Percentiles rank a stretch among this genome's conserved stretches.
phyloP scores from a whole-genome alignment of 1,284 basidiomycete genomes.

The Cutaneotrichosporon curvatum region DNA sequence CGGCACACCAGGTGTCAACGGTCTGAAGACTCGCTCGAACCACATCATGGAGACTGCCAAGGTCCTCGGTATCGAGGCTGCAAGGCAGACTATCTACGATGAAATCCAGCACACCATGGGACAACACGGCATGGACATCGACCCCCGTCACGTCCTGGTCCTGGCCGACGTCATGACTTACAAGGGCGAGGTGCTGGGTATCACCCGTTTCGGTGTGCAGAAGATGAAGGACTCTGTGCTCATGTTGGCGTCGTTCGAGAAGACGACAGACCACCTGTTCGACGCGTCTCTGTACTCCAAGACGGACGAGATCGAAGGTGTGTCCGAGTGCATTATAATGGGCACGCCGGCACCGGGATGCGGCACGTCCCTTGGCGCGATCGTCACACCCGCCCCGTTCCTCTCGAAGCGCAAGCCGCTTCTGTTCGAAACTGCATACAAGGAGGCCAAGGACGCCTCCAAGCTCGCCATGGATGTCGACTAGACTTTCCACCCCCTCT shows the following conservation, averaged over 20 bases:
- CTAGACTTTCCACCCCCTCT: background rate
- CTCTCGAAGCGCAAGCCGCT: slow-evolving; percentile 54
- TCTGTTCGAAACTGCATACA: slow-evolving; percentile 54
- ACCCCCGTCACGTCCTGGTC: slow-evolving; percentile 97
- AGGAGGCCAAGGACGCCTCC: slow-evolving; percentile 23
- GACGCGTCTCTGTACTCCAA: slow-evolving; percentile 96
- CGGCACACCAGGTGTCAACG: slow-evolving; percentile 92
- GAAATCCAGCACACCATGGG: slow-evolving; percentile 98
- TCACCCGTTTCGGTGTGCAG: slow-evolving; percentile 98
- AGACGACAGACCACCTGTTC: slow-evolving; percentile 98
- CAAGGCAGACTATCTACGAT: slow-evolving; percentile 87
- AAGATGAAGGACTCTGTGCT: slow-evolving; percentile 99
- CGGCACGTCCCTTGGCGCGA: slow-evolving; percentile 77
- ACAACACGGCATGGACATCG: slow-evolving; percentile 96
- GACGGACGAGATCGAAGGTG: slow-evolving; percentile 88
- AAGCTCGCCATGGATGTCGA: slow-evolving; percentile 12
- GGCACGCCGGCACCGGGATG: slow-evolving; percentile 94
- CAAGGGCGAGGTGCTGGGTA: slow-evolving; percentile 98
- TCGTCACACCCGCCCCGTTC: slow-evolving; percentile 54
- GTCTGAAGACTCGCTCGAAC: slow-evolving; percentile 87
- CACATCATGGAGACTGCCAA: slow-evolving; percentile 94
- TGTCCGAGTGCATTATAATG: slow-evolving; percentile 99
- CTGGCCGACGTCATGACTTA: slow-evolving; percentile 98
- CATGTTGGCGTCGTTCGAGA: slow-evolving; percentile 99
- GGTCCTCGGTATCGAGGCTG: slow-evolving; percentile 96